These are phyloP conservation scores for Medakamo hakoo DNA, from an alignment of 139 green algal species.

Conservation along the genomic window DNA sequence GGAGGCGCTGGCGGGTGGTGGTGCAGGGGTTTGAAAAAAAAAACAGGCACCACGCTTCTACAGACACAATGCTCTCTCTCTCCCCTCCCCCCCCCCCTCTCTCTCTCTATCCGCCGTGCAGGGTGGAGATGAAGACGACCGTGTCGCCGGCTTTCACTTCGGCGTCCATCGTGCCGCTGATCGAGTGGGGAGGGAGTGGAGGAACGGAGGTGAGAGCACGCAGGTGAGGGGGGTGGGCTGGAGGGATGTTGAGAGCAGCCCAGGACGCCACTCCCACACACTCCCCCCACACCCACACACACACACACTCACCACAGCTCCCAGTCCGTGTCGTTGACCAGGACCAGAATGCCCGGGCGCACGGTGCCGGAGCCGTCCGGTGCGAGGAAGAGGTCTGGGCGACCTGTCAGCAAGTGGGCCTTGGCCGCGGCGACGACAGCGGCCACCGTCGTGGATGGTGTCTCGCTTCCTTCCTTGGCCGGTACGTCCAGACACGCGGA, in stretches of 20 bases:
- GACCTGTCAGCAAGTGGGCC: too few relatives aligned
- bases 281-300: neutral
- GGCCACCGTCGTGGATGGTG: neutral
- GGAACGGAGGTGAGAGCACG: neutral
- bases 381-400: neutral
- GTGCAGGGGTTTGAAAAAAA: too few relatives aligned
- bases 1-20: too few relatives aligned
- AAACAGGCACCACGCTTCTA: too few relatives aligned
- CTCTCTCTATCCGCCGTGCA: slow-evolving; percentile 89
- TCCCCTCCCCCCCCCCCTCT: too few relatives aligned
- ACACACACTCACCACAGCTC: slow-evolving; percentile 52
- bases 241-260: neutral
- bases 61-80: too few relatives aligned
- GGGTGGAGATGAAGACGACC: slow-evolving; percentile 85
- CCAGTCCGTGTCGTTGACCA: slow-evolving; percentile 91
- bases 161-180: slow-evolving; percentile 35
- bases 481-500: neutral
- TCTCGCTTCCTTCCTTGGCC: neutral
- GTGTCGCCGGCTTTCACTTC: slow-evolving; percentile 50
- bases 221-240: neutral
- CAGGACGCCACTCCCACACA: neutral
- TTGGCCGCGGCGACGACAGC: neutral
- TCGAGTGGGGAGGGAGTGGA: neutral
- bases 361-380: neutral
- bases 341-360: slow-evolving; percentile 77